A percentile compares a stretch with the other conserved stretches of the same genome.
Conservation (phyloP, 73 alveolate genomes). For the Tetrahymena malaccensis region DNA sequence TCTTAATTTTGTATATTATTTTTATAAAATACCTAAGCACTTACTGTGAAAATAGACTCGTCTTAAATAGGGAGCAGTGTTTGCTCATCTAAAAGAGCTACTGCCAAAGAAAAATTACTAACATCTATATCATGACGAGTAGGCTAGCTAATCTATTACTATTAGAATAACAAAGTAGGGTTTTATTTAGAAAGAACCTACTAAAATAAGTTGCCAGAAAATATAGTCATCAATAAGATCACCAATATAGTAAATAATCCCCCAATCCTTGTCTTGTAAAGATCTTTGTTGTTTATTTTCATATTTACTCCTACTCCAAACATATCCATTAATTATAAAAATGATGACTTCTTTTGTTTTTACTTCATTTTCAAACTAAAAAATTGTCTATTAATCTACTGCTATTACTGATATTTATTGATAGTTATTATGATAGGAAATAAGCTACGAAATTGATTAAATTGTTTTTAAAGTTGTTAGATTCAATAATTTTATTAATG, state of each 20-base stretch:
- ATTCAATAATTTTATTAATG: no score
- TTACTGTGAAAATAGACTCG: not conserved
- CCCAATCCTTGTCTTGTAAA: not conserved
- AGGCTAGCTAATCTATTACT: not conserved
- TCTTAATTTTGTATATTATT: not conserved
- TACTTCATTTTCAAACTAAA: not conserved
- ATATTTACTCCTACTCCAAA: not conserved
- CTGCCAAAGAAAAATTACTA: not conserved
- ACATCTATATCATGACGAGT: not conserved
- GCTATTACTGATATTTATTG: not conserved
- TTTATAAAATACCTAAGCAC: not conserved
- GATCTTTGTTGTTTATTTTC: not conserved
- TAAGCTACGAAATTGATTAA: no score
- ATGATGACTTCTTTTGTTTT: not conserved
- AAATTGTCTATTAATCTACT: no score
- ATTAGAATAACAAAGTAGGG: not conserved
- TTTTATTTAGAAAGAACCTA: not conserved
- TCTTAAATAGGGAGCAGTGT: not conserved
- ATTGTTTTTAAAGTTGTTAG: no score
- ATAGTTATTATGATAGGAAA: no score
- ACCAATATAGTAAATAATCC: not conserved
- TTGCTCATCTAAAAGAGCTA: not conserved
- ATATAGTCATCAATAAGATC: not conserved
- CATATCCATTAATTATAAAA: not conserved
- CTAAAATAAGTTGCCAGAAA: not conserved